These are phyloP conservation scores for Erythrophleum ivorense DNA, from an alignment of 331 rosid species.

Conservation along the genomic window DNA sequence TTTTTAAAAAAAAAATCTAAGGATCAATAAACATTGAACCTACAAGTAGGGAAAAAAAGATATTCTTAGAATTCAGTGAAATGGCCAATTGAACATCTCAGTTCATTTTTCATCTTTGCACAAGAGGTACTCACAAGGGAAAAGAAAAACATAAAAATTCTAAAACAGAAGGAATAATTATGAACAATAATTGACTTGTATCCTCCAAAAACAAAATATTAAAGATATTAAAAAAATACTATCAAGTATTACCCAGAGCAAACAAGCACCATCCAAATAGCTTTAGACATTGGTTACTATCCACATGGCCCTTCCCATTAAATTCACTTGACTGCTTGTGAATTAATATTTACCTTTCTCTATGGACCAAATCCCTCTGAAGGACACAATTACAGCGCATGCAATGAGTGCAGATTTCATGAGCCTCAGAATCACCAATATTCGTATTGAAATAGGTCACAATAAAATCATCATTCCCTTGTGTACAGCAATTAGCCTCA, in stretches of 20 bases:
- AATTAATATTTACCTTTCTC: slow-evolving; percentile 62
- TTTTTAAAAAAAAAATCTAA: too few relatives aligned
- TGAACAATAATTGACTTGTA: slow-evolving; percentile 21
- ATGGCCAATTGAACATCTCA: not conserved
- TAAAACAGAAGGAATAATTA: not conserved
- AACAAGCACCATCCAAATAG: slow-evolving; percentile 2
- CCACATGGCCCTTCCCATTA: slow-evolving; percentile 9
- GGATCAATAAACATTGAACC: too few relatives aligned
- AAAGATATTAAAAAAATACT: slow-evolving; percentile 1
- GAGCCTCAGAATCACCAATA: slow-evolving; percentile 65
- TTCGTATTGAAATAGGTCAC: slow-evolving; percentile 61
- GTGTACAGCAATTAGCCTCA: slow-evolving; percentile 30
- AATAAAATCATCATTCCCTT: slow-evolving; percentile 52
- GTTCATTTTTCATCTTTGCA: slow-evolving; percentile 1
- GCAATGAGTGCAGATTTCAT: slow-evolving; percentile 64
- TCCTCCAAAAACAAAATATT: slow-evolving; percentile 5
- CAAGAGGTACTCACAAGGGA: slow-evolving; percentile 14
- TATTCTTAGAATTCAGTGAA: not conserved
- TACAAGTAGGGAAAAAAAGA: not conserved
- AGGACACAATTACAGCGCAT: slow-evolving; percentile 63
- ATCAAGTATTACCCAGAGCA: not conserved
- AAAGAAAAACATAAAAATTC: not conserved
- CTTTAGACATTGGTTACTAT: slow-evolving; percentile 13
- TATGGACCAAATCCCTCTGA: slow-evolving; percentile 50
- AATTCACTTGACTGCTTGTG: slow-evolving; percentile 35